phyloP scores from a whole-genome alignment of 768 basidiomycete genomes.

The Cystofilobasidium capitatum region DNA sequence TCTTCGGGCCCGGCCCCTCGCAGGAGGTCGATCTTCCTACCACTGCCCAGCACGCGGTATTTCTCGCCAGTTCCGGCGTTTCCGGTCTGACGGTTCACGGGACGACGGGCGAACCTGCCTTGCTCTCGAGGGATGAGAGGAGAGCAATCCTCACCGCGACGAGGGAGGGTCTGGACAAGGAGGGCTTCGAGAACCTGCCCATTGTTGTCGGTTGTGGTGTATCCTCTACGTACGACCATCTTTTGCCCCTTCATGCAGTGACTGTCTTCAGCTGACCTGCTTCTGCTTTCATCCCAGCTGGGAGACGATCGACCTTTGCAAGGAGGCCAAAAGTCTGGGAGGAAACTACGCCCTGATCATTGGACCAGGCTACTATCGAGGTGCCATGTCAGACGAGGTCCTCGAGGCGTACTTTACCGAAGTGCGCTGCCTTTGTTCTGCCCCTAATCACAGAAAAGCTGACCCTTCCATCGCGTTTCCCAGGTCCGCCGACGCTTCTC shows the following conservation, averaged over 20 bases:
- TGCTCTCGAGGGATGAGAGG: conserved; percentile 14
- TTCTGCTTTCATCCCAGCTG: conserved; percentile 9
- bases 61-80: conserved; percentile 15
- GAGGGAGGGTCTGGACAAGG: conserved; percentile 22
- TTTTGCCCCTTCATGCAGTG: too few species aligned
- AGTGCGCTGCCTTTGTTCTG: neutral
- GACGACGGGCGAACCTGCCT: conserved; percentile 13
- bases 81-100: conserved; percentile 7
- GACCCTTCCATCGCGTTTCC: neutral
- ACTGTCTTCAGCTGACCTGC: neutral
- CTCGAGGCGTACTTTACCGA: conserved; percentile 22
- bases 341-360: conserved; percentile 10
- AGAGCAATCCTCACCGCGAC: conserved; percentile 17
- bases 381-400: neutral
- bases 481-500: conserved; percentile 33
- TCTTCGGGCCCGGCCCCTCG: conserved; percentile 5
- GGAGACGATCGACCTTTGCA: conserved; percentile 28
- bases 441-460: neutral
- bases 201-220: conserved; percentile 1
- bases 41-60: conserved; percentile 10
- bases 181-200: neutral
- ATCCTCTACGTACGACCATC: neutral
- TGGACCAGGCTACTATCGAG: conserved; percentile 10
- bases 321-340: conserved; percentile 20
- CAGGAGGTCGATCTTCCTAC: conserved; percentile 19